Conservation (phyloP, 306 rosid genomes). For the Quercus alba region DNA sequence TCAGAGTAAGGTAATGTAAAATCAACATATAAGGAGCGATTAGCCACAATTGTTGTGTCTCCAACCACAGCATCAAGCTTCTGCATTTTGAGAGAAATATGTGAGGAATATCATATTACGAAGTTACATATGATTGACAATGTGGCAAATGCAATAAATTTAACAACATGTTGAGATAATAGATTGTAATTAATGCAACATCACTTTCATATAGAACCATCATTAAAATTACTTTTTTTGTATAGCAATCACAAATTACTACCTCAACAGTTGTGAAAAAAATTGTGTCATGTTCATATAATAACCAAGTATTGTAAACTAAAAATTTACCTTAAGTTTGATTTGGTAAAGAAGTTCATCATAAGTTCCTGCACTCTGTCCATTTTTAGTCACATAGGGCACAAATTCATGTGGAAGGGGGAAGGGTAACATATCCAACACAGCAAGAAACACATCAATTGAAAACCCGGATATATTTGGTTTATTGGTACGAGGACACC, state of each 20-base stretch:
- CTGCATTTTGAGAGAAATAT: neutral
- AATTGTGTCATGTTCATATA: too few relatives aligned
- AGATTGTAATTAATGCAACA: too few relatives aligned
- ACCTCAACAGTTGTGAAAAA: too few relatives aligned
- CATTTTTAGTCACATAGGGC: neutral
- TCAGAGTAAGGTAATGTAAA: slow-evolving; percentile 14
- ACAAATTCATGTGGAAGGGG: slow-evolving; percentile 21
- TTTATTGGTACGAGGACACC: slow-evolving; percentile 5
- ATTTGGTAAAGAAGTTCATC: slow-evolving; percentile 18
- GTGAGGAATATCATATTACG: too few relatives aligned
- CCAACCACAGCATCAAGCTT: slow-evolving; percentile 22
- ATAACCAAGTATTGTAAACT: too few relatives aligned
- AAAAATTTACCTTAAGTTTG: slow-evolving; percentile 1
- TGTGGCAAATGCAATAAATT: too few relatives aligned
- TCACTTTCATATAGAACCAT: too few relatives aligned
- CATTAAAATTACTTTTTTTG: too few relatives aligned
- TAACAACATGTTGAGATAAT: too few relatives aligned
- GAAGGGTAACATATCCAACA: slow-evolving; percentile 21
- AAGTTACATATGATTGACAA: too few relatives aligned
- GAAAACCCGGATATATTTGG: slow-evolving; percentile 21
- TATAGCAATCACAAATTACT: too few relatives aligned
- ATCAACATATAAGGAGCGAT: slow-evolving; percentile 1
- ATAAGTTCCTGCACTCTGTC: slow-evolving; percentile 10
- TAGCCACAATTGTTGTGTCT: slow-evolving; percentile 6
- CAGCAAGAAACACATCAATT: slow-evolving; percentile 26